Percentiles rank a stretch among this genome's conserved stretches.
phyloP scores from a whole-genome alignment of 1,284 basidiomycete genomes.

The Rhizoctonia solani region DNA sequence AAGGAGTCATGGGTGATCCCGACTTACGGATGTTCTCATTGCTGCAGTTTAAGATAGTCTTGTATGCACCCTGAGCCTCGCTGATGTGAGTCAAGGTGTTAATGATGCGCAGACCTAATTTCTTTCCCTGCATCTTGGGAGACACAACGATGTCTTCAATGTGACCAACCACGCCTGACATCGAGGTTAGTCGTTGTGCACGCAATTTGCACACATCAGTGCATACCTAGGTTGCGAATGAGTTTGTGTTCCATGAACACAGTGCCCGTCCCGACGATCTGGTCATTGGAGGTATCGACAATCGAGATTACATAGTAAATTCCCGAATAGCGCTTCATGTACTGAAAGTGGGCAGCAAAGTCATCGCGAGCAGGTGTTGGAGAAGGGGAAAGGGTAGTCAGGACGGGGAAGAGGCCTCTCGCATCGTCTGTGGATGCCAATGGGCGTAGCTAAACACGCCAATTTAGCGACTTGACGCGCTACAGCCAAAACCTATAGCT shows the following conservation, averaged over 20 bases:
- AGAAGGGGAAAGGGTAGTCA: slow-evolving; percentile 77
- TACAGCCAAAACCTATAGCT: neutral
- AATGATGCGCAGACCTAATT: slow-evolving; percentile 86
- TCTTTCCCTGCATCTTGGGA: slow-evolving; percentile 84
- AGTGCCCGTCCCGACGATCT: slow-evolving; percentile 82
- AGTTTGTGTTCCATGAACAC: slow-evolving; percentile 94
- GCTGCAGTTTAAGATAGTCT: slow-evolving; percentile 96
- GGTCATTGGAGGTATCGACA: slow-evolving; percentile 72
- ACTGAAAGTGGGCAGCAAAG: slow-evolving; percentile 70
- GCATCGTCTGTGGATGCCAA: slow-evolving; percentile 83
- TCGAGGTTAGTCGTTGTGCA: slow-evolving; percentile 43
- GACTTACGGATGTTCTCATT: slow-evolving; percentile 87
- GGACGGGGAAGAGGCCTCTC: slow-evolving; percentile 82
- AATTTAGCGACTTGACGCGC: slow-evolving; percentile 48
- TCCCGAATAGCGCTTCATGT: slow-evolving; percentile 54
- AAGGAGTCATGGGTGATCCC: slow-evolving; percentile 34
- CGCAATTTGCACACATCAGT: neutral
- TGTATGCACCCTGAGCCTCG: slow-evolving; percentile 80
- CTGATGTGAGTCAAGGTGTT: slow-evolving; percentile 80
- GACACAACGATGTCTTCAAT: slow-evolving; percentile 98
- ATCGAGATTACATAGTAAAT: slow-evolving; percentile 90
- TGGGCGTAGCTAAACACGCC: slow-evolving; percentile 73
- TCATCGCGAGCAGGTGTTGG: slow-evolving; percentile 75
- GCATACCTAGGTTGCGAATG: slow-evolving; percentile 53
- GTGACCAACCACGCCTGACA: slow-evolving; percentile 81